Conservation (phyloP, 495 filamentous ascomycete genomes). For the Cudoniella acicularis region DNA sequence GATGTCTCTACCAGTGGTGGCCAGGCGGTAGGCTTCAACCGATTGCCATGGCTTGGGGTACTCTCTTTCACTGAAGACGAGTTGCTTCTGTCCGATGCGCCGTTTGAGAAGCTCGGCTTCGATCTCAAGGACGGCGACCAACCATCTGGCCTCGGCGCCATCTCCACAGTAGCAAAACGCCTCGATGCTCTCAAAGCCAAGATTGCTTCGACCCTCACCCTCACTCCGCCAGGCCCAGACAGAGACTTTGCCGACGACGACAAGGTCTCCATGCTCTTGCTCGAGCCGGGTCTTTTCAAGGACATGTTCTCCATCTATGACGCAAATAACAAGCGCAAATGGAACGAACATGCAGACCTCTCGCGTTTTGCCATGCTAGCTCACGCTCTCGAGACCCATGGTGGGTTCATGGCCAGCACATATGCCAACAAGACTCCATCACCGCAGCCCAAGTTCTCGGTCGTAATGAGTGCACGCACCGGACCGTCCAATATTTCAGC, state of each 20-base stretch:
- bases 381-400: not conserved
- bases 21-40: not conserved
- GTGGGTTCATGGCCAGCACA: not conserved
- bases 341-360: not conserved
- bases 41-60: conserved; percentile 5
- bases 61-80: conserved; percentile 9
- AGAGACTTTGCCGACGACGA: not conserved
- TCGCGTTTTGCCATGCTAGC: not conserved
- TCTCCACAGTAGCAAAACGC: not conserved
- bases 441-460: not conserved
- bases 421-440: not conserved
- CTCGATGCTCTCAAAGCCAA: not conserved
- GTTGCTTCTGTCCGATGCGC: not conserved
- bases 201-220: not conserved
- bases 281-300: not conserved
- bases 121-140: not conserved
- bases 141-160: not conserved
- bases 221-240: not conserved
- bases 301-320: not conserved
- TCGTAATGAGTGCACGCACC: not conserved
- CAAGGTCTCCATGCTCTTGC: not conserved
- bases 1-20: conserved; percentile 23
- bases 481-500: not conserved
- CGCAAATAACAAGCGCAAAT: too few species aligned
- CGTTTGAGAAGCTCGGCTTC: not conserved